Base-by-base conservation (phyloP, 768 basidiomycete genomes). In the Phanerodontia chrysosporium region DNA sequence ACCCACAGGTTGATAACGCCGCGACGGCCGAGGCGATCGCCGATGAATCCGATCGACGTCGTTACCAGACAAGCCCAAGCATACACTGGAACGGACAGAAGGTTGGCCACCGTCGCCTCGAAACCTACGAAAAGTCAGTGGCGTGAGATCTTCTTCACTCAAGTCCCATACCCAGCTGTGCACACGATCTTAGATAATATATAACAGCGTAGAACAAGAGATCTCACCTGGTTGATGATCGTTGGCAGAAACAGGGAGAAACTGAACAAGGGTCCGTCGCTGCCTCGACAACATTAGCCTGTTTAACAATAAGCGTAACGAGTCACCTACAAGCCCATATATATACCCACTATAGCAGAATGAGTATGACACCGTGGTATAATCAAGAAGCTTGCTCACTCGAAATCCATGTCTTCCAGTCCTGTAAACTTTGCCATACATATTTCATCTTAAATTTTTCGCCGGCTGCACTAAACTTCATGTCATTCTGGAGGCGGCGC, bases 41-140 rank as follows among this genome's bases (percentile, higher is more conserved):
- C 86, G 24, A 83, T 63, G 58, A 85, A 76, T 18, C 89, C 89
- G 48, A 89, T 73, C 30, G 74, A 58, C 60, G 81, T 78, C 4
- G 90, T 91, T 65, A 88, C 73, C 36, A 88, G 69, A 64, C 87
- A 87, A 21, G 85, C 83, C 81, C 86, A 89, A 5, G 78, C 81
- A 66, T 91, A 91, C 28, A 90, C 86, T 1, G 90, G 89, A 3
- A 91, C 88, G 0, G 87, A 87, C 16, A 92, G 75, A 12, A 92
- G 69, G 66, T 92, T 91, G 1, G 89, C 87, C 25, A 75, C 70
- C 1, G 86, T 90, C 12, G 87, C 83, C 39, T 73, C 70, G 73
- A 80, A 88, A 3, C 85, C 86, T 81, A 58, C 35, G 57, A 12
- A 44, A 12, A 58, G 22, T 14, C 25, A 56, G 52, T 12, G 16